phyloP scores from a whole-genome alignment of 2,329 filamentous ascomycete genomes.

The Cladosporium oxysporum region DNA sequence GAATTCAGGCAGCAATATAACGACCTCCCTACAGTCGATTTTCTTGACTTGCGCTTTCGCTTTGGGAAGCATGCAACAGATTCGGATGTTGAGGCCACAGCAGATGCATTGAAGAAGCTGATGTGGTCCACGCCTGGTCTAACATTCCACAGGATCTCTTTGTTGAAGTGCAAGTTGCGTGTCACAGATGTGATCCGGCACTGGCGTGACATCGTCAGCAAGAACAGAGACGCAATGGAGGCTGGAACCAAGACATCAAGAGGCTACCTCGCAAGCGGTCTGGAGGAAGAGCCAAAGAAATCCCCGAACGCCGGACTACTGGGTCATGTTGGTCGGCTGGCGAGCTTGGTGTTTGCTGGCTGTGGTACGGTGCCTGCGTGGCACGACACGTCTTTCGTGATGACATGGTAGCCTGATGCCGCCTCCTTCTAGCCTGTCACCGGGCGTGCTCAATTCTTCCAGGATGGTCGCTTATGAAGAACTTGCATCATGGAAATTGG shows the following conservation, averaged over 20 bases:
- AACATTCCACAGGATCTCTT: not conserved
- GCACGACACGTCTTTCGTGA: not conserved
- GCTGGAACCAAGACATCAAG: not conserved
- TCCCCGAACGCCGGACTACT: not conserved
- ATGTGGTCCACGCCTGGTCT: not conserved
- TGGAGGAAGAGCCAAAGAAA: not conserved
- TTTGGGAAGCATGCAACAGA: not conserved
- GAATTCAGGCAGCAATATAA: not conserved
- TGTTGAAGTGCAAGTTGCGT: not conserved
- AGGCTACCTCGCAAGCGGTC: not conserved
- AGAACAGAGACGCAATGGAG: not conserved
- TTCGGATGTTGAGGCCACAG: not conserved
- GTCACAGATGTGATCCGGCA: not conserved
- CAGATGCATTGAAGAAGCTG: not conserved
- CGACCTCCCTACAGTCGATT: not conserved
- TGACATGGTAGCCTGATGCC: not conserved
- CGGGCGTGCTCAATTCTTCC: not conserved
- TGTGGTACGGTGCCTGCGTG: conserved; percentile 1
- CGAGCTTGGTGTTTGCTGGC: not conserved
- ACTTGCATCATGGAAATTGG: too few species aligned
- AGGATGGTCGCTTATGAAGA: not conserved
- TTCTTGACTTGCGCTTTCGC: conserved; percentile 8
- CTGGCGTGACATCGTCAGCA: not conserved
- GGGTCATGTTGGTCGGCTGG: not conserved
- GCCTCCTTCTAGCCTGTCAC: not conserved